Base-by-base conservation (phyloP, 2,329 filamentous ascomycete genomes). In the Pyricularia pennisetigena region DNA sequence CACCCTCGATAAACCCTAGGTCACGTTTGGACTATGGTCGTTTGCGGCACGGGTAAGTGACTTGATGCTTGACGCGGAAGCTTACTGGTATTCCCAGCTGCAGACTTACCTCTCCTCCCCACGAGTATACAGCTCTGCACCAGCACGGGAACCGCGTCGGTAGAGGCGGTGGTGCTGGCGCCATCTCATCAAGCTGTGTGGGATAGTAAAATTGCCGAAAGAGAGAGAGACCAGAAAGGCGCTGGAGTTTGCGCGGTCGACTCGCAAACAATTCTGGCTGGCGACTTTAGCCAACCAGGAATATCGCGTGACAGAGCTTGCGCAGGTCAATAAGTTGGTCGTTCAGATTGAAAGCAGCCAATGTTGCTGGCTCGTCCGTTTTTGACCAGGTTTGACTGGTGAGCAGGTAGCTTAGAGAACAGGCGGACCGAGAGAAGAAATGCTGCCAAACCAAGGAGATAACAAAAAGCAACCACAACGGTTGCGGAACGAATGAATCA, bases 1-100 rank as follows among this genome's bases (percentile, higher is more conserved):
- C 95, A 71, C 95, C 95, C 79, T 99, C 95, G 73, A 99, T 91
- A 79, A 99, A 99, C 20, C 95, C 95, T 69, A 99, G 85, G 77
- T 99, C 95, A 78, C 91, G 89, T 82, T 97, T 97, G 28, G 91
- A 94, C 89, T 90, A 69, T 54, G 41, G 29, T 28, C 35, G n/a
- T 16, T 28, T 49, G n/a, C 14, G 28, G 6, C 14, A 14, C 16
- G 32, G 16, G 64, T 66, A 12, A 29, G 65, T 57, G 65, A 41
- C 28, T 49, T 54, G 65, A 23, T 12, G 6, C 16, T 9, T n/a
- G 10, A 49, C n/a, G 35, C 16, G 9, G 4, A 23, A 28, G 23
- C 30, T n/a, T 10, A 2, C n/a, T n/a, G 12, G 6, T 28, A 14
- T 61, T 24, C 24, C 24, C 57, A 26, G 9, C 23, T 12, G 59